A percentile compares a stretch with the other conserved stretches of the same genome.
These are phyloP conservation scores for Ustilago esculenta DNA, from an alignment of 1,284 basidiomycete species.

Conservation along the genomic window DNA sequence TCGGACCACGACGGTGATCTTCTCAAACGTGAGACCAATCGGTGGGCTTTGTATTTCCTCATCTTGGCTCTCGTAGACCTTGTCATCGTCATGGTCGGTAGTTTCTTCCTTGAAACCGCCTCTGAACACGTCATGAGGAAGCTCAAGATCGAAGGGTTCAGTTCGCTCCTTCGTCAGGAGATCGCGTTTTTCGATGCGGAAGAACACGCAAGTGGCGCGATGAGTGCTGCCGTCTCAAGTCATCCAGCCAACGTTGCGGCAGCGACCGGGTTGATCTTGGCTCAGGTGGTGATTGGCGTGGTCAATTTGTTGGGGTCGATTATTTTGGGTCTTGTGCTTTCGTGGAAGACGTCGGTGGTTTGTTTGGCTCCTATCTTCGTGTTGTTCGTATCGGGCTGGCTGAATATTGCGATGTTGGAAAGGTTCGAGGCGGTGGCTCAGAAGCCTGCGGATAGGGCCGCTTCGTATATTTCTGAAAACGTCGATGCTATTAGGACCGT, in stretches of 20 bases:
- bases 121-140: conserved; percentile 55
- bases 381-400: conserved; percentile 51
- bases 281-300: conserved; percentile 64
- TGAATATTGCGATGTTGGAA: conserved; percentile 66
- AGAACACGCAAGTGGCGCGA: conserved; percentile 66
- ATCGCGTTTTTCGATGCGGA: conserved; percentile 64
- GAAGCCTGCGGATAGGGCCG: conserved; percentile 57
- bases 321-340: conserved; percentile 67
- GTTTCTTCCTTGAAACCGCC: conserved; percentile 60
- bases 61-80: conserved; percentile 49
- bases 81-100: conserved; percentile 46
- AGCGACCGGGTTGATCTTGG: conserved; percentile 67
- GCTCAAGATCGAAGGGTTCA: conserved; percentile 54
- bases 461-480: conserved; percentile 67
- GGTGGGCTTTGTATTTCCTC: conserved; percentile 59
- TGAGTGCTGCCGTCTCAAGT: conserved; percentile 67
- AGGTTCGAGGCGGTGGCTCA: conserved; percentile 63
- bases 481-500: conserved; percentile 68
- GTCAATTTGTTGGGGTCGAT: conserved; percentile 67
- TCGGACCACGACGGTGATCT: conserved; percentile 39
- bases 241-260: conserved; percentile 67
- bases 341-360: conserved; percentile 67
- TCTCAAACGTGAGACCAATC: conserved; percentile 38
- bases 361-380: conserved; percentile 65
- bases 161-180: conserved; percentile 59